phyloP scores from a whole-genome alignment of 2,329 filamentous ascomycete species.

The Fusarium anguioides region DNA sequence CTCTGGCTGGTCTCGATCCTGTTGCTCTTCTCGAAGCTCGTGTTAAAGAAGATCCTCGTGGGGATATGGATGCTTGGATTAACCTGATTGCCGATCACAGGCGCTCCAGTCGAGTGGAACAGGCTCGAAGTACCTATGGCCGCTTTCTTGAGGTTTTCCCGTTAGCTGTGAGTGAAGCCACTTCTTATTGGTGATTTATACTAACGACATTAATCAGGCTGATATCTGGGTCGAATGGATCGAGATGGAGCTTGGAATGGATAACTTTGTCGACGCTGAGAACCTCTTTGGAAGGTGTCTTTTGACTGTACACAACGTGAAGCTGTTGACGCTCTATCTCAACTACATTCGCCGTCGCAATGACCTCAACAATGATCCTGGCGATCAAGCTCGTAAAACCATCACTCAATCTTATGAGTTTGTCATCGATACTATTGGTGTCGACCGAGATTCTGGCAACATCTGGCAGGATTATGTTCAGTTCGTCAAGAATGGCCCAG shows the following conservation, averaged over 20 bases:
- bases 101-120: conserved; percentile 82
- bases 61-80: conserved; percentile 93
- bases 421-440: conserved; percentile 87
- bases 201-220: conserved; percentile 68
- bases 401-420: conserved; percentile 92
- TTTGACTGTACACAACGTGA: conserved; percentile 81
- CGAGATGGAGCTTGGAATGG: conserved; percentile 87
- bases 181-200: neutral
- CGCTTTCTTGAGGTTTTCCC: conserved; percentile 91
- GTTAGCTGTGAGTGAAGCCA: conserved; percentile 77
- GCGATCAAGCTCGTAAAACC: conserved; percentile 79
- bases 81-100: conserved; percentile 86
- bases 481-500: conserved; percentile 89
- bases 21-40: conserved; percentile 88
- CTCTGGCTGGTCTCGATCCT: conserved; percentile 68
- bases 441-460: conserved; percentile 88
- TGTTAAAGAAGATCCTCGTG: conserved; percentile 90
- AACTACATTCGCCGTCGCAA: conserved; percentile 95
- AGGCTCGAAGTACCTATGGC: conserved; percentile 82
- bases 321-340: conserved; percentile 92
- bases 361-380: conserved; percentile 81
- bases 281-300: conserved; percentile 85
- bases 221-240: conserved; percentile 92
- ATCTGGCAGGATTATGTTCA: conserved; percentile 97
- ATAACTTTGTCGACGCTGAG: conserved; percentile 84